Conservation (phyloP, 306 rosid species). For the Abrus precatorius region DNA sequence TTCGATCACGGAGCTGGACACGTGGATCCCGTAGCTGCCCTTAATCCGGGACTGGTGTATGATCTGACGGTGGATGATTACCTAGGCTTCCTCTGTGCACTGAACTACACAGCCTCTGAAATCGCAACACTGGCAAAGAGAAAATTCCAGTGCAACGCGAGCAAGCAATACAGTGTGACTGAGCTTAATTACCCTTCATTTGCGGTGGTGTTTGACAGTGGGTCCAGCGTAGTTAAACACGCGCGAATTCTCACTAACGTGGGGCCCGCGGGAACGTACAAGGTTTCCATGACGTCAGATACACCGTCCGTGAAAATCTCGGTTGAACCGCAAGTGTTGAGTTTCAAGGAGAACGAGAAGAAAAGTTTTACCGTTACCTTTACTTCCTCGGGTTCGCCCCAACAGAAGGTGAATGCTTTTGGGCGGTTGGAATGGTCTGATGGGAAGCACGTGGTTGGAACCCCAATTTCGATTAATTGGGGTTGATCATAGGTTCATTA, state of each 20-base stretch:
- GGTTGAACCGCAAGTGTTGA: slow-evolving; percentile 73
- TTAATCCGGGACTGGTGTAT: slow-evolving; percentile 83
- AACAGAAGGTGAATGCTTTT: slow-evolving; percentile 49
- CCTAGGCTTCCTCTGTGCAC: slow-evolving; percentile 72
- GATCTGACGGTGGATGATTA: slow-evolving; percentile 78
- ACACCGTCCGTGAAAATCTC: slow-evolving; percentile 60
- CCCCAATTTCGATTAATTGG: slow-evolving; percentile 69
- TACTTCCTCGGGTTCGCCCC: slow-evolving; percentile 44
- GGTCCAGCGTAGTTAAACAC: slow-evolving; percentile 59
- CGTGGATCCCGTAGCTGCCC: slow-evolving; percentile 80
- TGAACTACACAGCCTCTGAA: slow-evolving; percentile 63
- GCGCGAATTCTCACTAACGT: slow-evolving; percentile 74
- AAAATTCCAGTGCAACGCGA: slow-evolving; percentile 66
- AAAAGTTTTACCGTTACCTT: slow-evolving; percentile 73
- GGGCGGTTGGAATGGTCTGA: slow-evolving; percentile 83
- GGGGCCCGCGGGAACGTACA: slow-evolving; percentile 79
- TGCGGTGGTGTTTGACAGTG: slow-evolving; percentile 63
- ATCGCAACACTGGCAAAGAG: slow-evolving; percentile 63
- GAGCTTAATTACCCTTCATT: slow-evolving; percentile 89
- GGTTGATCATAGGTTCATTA: slow-evolving; percentile 46
- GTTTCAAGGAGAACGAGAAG: slow-evolving; percentile 72
- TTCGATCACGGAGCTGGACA: slow-evolving; percentile 93
- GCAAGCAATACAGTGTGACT: slow-evolving; percentile 68
- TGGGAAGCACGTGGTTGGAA: slow-evolving; percentile 80
- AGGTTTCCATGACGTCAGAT: slow-evolving; percentile 61